A percentile compares a stretch with the other conserved stretches of the same genome.
Conservation (phyloP, 169 alveolate species). For the Plasmodium ovale region DNA sequence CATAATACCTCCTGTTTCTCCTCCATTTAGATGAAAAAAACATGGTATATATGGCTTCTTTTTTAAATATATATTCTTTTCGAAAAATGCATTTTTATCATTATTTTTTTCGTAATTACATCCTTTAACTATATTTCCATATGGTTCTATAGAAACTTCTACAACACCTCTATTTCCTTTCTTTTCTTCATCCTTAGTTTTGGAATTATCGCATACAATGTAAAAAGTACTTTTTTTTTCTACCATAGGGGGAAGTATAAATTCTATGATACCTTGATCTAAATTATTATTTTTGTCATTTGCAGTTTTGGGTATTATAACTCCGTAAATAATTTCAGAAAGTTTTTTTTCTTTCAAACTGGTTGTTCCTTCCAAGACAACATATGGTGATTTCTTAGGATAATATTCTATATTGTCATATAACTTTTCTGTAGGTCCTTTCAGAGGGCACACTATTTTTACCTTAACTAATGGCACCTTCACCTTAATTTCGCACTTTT, state of each 20-base stretch:
- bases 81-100: not conserved
- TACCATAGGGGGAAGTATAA: slow-evolving; percentile 35
- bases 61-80: not conserved
- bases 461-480: slow-evolving; percentile 45
- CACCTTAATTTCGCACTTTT: slow-evolving; percentile 22
- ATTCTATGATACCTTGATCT: slow-evolving; percentile 26
- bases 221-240: slow-evolving; percentile 4
- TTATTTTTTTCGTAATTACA: slow-evolving; percentile 14
- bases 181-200: not conserved
- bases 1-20: slow-evolving; percentile 61
- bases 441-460: slow-evolving; percentile 49
- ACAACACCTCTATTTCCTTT: slow-evolving; percentile 46
- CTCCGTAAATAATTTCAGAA: slow-evolving; percentile 22
- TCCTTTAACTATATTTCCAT: slow-evolving; percentile 36
- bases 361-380: not conserved
- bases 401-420: not conserved
- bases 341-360: slow-evolving; percentile 42
- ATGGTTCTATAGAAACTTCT: slow-evolving; percentile 25
- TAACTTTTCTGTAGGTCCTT: not conserved
- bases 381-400: slow-evolving; percentile 67
- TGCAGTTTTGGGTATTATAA: not conserved
- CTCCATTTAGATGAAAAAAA: slow-evolving; percentile 38
- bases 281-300: slow-evolving; percentile 19
- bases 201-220: slow-evolving; percentile 35
- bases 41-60: slow-evolving; percentile 1